Percentiles rank a stretch among this genome's conserved stretches.
These are phyloP conservation scores for Cryptococcus deneoformans DNA, from an alignment of 1,284 basidiomycete genomes.

Conservation along the genomic window DNA sequence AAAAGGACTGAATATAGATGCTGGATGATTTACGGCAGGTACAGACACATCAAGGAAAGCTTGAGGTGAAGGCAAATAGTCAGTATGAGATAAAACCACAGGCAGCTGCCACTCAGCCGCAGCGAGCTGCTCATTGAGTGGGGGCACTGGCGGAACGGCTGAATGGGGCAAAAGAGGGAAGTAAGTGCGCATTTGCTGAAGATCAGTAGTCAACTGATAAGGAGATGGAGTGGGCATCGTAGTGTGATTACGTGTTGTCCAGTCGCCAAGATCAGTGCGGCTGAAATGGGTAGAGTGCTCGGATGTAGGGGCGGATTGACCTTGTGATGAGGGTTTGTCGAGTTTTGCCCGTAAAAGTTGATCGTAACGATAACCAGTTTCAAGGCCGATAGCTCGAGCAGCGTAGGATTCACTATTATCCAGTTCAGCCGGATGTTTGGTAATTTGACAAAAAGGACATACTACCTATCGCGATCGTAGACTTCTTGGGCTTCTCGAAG, in stretches of 20 bases:
- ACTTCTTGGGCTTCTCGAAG: background rate
- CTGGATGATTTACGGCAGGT: background rate
- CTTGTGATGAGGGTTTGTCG: background rate
- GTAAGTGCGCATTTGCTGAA: too few species aligned
- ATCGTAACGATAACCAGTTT: background rate
- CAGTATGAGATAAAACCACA: too few species aligned
- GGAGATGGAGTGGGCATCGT: background rate
- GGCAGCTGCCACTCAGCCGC: too few species aligned
- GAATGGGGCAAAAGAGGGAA: too few species aligned
- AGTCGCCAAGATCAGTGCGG: background rate
- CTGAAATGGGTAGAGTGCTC: background rate
- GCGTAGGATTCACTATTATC: background rate
- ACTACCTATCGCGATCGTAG: background rate
- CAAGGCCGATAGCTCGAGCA: background rate
- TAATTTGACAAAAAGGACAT: background rate
- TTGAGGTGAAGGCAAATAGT: background rate
- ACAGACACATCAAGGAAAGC: background rate
- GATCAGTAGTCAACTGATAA: background rate
- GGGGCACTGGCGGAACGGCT: too few species aligned
- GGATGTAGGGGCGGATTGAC: background rate
- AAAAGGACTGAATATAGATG: background rate
- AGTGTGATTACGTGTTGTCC: background rate
- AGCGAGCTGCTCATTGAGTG: too few species aligned
- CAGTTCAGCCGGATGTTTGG: background rate
- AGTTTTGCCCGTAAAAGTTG: background rate